Evolutionary conservation across 306 rosid genomes (phyloP).

Genomic region (Spatholobus suberectus): DNA sequence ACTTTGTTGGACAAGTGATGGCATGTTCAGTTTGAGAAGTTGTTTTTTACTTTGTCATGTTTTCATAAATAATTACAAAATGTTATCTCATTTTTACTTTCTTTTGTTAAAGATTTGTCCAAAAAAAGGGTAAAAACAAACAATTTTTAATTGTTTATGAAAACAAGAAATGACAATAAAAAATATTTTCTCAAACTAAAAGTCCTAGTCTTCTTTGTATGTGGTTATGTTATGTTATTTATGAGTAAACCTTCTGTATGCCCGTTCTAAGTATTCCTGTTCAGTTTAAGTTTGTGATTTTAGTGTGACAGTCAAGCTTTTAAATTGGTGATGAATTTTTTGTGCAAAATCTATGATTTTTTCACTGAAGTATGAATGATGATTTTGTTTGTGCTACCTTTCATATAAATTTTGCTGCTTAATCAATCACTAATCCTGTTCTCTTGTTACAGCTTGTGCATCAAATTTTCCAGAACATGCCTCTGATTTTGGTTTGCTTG

Average conservation of each 20-base stretch:
- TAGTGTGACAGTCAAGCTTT: neutral
- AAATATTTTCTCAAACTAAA: neutral
- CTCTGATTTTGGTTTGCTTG: constrained; percentile 3
- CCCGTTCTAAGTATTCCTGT: neutral
- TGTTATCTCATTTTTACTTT: neutral
- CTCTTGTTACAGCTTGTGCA: constrained; percentile 13
- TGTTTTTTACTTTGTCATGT: neutral
- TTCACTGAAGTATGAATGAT: neutral
- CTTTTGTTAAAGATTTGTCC: neutral
- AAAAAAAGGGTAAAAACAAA: neutral
- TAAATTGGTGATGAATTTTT: neutral
- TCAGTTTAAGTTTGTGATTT: neutral
- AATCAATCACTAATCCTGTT: neutral
- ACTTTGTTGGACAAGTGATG: neutral
- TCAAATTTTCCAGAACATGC: neutral
- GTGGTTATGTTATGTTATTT: neutral
- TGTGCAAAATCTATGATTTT: neutral
- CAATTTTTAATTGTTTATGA: neutral
- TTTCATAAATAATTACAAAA: neutral
- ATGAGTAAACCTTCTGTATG: neutral
- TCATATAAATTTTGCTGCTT: neutral
- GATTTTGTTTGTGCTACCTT: neutral
- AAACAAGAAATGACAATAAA: neutral
- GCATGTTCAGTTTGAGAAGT: neutral
- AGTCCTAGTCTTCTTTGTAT: neutral